Percentiles rank a stretch among this genome's conserved stretches.
phyloP scores from a whole-genome alignment of 1,284 basidiomycete species.

The Moesziomyces parantarcticus region DNA sequence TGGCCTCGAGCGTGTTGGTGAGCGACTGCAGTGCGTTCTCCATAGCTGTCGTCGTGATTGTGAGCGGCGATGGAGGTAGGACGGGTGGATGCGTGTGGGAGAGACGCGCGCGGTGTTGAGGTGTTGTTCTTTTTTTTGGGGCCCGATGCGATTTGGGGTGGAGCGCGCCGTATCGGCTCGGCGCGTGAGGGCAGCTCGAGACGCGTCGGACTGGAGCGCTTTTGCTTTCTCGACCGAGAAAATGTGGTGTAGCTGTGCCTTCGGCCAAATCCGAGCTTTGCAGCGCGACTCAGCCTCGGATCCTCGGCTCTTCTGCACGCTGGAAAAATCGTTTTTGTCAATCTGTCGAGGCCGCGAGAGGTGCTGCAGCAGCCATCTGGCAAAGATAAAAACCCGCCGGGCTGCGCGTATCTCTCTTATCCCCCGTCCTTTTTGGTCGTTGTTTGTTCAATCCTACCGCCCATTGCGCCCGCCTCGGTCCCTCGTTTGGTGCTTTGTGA shows the following conservation, averaged over 20 bases:
- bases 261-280: conserved; percentile 32
- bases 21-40: conserved; percentile 59
- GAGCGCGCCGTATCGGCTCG: conserved; percentile 13
- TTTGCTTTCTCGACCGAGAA: conserved; percentile 20
- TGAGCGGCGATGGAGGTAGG: not conserved
- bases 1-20: conserved; percentile 53
- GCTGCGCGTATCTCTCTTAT: not conserved
- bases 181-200: conserved; percentile 7
- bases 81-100: conserved; percentile 11
- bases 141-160: conserved; percentile 4
- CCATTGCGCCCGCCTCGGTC: not conserved
- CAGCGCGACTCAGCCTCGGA: too few species aligned
- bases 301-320: not conserved
- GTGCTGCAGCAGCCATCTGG: not conserved
- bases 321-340: not conserved
- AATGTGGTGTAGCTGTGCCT: not conserved
- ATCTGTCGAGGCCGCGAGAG: not conserved
- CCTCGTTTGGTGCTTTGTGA: conserved; percentile 4
- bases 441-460: conserved; percentile 16
- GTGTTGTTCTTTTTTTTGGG: conserved; percentile 24
- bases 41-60: conserved; percentile 34
- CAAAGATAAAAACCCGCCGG: conserved; percentile 1
- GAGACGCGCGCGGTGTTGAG: conserved; percentile 3
- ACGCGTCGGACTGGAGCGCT: conserved; percentile 15
- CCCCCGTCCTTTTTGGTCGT: conserved; percentile 7